These are phyloP conservation scores for Fragaria nilgerrensis DNA, from an alignment of 306 rosid species.

Conservation along the genomic window DNA sequence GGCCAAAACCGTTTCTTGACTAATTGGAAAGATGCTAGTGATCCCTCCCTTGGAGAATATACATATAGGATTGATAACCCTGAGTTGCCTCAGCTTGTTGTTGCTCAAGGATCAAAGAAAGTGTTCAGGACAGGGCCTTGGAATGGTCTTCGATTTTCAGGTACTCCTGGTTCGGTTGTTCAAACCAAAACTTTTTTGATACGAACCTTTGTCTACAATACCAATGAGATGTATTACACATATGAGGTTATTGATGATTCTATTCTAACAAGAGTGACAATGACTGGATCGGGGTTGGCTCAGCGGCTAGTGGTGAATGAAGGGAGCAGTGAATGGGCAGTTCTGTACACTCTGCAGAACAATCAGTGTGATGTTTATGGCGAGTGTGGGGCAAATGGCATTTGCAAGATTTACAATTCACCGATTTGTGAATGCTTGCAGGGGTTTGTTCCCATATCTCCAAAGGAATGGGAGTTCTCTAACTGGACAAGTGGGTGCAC, in stretches of 20 bases:
- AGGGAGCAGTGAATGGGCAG: not conserved
- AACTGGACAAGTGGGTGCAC: slow-evolving; percentile 36
- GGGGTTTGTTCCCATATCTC: slow-evolving; percentile 35
- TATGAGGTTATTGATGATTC: not conserved
- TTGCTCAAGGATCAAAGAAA: not conserved
- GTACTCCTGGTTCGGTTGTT: not conserved
- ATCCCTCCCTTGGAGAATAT: slow-evolving; percentile 18
- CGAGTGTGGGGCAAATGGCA: slow-evolving; percentile 14
- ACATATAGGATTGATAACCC: not conserved
- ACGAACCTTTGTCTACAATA: not conserved
- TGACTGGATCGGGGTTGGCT: not conserved
- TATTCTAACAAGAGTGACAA: not conserved
- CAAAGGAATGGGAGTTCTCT: slow-evolving; percentile 17
- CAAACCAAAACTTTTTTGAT: not conserved
- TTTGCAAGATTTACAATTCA: not conserved
- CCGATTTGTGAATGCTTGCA: slow-evolving; percentile 32
- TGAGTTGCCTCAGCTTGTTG: slow-evolving; percentile 13
- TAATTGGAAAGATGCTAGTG: slow-evolving; percentile 20
- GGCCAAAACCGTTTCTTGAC: slow-evolving; percentile 6
- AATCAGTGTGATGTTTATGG: slow-evolving; percentile 18
- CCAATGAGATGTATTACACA: not conserved
- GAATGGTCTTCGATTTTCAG: slow-evolving; percentile 23
- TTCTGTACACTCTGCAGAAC: not conserved
- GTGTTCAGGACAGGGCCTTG: slow-evolving; percentile 11
- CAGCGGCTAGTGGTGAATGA: slow-evolving; percentile 1